phyloP scores from a whole-genome alignment of 257 asterid genomes.

The Gardenia jasminoides region DNA sequence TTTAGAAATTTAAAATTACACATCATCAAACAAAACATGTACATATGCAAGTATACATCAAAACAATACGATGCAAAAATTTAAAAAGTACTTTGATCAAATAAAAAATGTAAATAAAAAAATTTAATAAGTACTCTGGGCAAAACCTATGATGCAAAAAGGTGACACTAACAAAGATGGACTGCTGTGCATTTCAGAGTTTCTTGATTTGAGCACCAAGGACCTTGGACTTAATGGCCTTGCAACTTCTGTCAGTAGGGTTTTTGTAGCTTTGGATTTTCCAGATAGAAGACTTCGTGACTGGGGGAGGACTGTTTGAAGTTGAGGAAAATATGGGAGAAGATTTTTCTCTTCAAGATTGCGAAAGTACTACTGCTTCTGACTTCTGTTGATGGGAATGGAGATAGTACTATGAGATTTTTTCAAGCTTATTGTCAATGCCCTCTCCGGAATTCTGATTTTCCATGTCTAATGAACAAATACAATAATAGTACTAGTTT shows the following conservation, averaged over 20 bases:
- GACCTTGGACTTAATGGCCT: constrained; percentile 24
- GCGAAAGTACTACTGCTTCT: constrained; percentile 34
- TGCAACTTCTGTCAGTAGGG: constrained; percentile 21
- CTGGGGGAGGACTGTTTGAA: constrained; percentile 31
- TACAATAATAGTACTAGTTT: no score
- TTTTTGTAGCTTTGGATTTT: constrained; percentile 25
- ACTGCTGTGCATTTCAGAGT: constrained; percentile 35
- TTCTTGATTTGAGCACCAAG: constrained; percentile 37
- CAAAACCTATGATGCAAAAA: constrained; percentile 28
- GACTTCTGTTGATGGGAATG: constrained; percentile 44
- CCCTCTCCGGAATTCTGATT: constrained; percentile 12
- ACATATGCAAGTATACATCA: no score
- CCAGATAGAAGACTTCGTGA: constrained; percentile 28
- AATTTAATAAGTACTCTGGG: no score
- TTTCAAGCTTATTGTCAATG: constrained; percentile 27
- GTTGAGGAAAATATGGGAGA: constrained; percentile 30
- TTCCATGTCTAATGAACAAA: no score
- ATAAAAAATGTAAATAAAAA: no score
- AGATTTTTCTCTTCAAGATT: constrained; percentile 30
- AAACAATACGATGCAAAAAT: no score
- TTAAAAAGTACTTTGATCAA: no score
- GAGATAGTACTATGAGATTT: constrained; percentile 41
- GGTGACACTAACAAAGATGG: constrained; percentile 39
- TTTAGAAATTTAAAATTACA: no score
- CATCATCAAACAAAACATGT: no score